Base-by-base conservation (phyloP, 1,284 basidiomycete species). In the Microbotryum intermedium region DNA sequence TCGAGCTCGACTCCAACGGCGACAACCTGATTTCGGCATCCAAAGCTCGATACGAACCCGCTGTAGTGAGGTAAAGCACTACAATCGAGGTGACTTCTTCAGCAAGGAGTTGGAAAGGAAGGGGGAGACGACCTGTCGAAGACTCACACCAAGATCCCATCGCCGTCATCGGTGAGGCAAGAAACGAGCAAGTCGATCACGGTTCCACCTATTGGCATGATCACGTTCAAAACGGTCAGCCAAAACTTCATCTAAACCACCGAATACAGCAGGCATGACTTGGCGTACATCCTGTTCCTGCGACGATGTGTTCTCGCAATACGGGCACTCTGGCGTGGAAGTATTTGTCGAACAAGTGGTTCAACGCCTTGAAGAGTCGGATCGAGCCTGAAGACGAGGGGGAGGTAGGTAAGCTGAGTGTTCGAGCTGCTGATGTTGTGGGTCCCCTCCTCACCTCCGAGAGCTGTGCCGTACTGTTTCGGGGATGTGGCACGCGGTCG, bases 131-230 rank as follows among this genome's bases (percentile, higher is more conserved):
- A 39, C 34, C 11, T 39, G 13, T 39, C 18, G 34, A 16, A 39
- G 34, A 39, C 34, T 39, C 11, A 39, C 34, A 39, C 68, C 25
- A 77, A 71, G 21, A 76, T 70, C 1, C 72, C 74, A 58, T 77
- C 76, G 23, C 73, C 74, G 29, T 72, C 72, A 60, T 77, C 76
- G 67, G 75, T 71, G 30, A 77, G 59, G 39, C 72, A 74, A 55
- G 74, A 73, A 61, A 74, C 73, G 4, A 77, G 71, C 67, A 76
- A 74, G 61, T 77, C 76, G 21, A 77, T 70, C 0, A 76, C 66
- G 26, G 70, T 59, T 2, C 64, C 63, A 46, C 69, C 34, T 39
- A 16, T 39, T 16, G 13, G 34, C 34, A 13, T 16, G 34, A 39
- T 16, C 34, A 18, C 34, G 13, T 39, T 39, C 3, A 39, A 11